Evolutionary conservation across 192 early-diverging fungal species (phyloP).

Genomic region (Rhizophagus clarus): DNA sequence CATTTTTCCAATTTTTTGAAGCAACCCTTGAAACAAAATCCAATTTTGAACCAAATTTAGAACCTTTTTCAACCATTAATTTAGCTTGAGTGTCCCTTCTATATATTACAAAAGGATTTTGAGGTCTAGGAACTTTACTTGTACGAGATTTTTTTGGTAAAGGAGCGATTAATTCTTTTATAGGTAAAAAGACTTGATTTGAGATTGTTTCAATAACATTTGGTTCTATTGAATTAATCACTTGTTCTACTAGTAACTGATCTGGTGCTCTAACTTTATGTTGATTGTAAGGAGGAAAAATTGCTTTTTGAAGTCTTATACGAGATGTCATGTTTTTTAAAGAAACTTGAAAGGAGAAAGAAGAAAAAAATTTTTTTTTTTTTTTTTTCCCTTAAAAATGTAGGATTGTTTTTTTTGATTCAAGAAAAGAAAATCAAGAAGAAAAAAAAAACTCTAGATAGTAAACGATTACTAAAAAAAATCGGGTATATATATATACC

Average conservation of each 20-base stretch:
- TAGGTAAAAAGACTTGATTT: background rate
- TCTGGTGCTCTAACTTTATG: background rate
- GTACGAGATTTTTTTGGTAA: background rate
- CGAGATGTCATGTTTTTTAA: background rate
- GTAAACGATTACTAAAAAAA: background rate
- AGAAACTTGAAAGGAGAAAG: too few relatives aligned
- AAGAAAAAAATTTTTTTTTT: too few relatives aligned
- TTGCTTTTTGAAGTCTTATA: background rate
- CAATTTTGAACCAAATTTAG: background rate
- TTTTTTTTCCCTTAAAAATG: too few relatives aligned
- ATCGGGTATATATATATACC: background rate
- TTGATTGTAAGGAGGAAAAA: background rate
- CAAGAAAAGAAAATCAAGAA: too few relatives aligned
- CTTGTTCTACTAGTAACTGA: background rate
- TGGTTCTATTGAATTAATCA: background rate
- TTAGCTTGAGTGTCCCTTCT: constrained; percentile 7
- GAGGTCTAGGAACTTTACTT: constrained; percentile 9
- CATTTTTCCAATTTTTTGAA: background rate
- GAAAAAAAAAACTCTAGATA: too few relatives aligned
- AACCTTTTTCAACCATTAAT: background rate
- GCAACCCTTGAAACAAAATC: constrained; percentile 16
- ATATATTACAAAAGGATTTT: constrained; percentile 20
- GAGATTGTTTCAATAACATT: background rate
- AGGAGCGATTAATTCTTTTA: constrained; percentile 1
- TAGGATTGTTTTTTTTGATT: too few relatives aligned